phyloP scores from a whole-genome alignment of 257 asterid genomes.

The Solanum chiquidenum region DNA sequence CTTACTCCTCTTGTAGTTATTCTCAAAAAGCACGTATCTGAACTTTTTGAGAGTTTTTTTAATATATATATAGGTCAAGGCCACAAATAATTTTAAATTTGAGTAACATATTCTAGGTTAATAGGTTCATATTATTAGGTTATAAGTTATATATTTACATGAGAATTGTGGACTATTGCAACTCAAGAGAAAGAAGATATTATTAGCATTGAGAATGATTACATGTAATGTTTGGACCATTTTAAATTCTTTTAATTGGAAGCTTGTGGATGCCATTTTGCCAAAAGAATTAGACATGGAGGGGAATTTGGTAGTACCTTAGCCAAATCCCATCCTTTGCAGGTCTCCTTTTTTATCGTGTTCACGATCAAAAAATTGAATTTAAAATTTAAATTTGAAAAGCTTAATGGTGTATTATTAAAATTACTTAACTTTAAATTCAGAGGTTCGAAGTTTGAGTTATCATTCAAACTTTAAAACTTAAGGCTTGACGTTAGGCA shows the following conservation, averaged over 20 bases:
- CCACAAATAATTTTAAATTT: not conserved
- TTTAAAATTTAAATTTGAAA: too few relatives aligned
- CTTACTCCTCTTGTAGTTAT: too few relatives aligned
- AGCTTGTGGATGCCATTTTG: not conserved
- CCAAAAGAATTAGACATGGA: not conserved
- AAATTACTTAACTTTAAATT: too few relatives aligned
- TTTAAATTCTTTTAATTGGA: not conserved
- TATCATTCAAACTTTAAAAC: too few relatives aligned
- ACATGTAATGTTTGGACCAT: not conserved
- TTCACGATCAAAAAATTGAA: fast-evolving
- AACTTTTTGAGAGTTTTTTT: too few relatives aligned
- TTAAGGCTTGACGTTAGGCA: too few relatives aligned
- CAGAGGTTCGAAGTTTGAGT: too few relatives aligned
- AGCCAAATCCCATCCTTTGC: not conserved
- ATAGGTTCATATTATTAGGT: not conserved
- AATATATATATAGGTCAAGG: too few relatives aligned
- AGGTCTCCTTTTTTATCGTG: not conserved
- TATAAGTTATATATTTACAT: not conserved
- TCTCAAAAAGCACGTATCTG: too few relatives aligned
- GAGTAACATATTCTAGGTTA: not conserved
- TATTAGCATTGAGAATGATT: not conserved
- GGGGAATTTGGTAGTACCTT: not conserved
- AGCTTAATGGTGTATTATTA: too few relatives aligned
- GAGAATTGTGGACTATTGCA: not conserved
- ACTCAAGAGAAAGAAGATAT: not conserved